Base-by-base conservation (phyloP, 2,329 filamentous ascomycete genomes). In the Talaromyces verruculosus region DNA sequence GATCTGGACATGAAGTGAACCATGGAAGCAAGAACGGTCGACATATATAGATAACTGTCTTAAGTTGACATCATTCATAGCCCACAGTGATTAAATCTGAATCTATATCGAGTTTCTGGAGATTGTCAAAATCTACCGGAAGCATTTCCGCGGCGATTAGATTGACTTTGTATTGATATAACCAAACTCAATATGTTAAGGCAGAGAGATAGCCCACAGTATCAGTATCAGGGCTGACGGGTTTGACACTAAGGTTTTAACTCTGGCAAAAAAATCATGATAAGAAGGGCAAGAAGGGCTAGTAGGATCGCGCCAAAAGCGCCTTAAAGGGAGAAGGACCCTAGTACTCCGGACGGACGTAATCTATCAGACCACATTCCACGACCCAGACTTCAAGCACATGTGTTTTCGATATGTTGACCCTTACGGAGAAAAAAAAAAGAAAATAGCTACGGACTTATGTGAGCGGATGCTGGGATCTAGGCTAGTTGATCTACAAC, bases 61-160 rank as follows among this genome's bases (percentile, higher is more conserved):
- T 2, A 2, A 37, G 7, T 57, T 57, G 53, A 57, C 53, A 57
- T 57, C 53, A 37, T 39, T 11, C 49, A 37, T 2, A 22, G 33
- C 19, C 19, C 30, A 35, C 30, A 39, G 11, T 22, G 30, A 25
- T 57, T 22, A 7, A 25, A 15, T 57, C 33, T 57, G 30, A 57
- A 17, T 37, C 30, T 39, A 57, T 57, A 57, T 39, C 53, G 30
- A 57, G 33, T 22, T 45, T 30, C 25, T 60, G 37, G 37, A 33
- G 57, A 58, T 30, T 11, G 28, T 60, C 11, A 15, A 45, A 45
- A 39, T 60, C 22, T 15, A 28, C 57, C 57, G 57, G 57, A 60
- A 43, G 57, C 57, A 60, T 60, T 60, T 60, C 57, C 57, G 57
- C 57, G 57, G 57, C 57, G n/a, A 60, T 60, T 33, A 45, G 37